Evolutionary conservation across 257 asterid species (phyloP).

Genomic region (Solanum boliviense): DNA sequence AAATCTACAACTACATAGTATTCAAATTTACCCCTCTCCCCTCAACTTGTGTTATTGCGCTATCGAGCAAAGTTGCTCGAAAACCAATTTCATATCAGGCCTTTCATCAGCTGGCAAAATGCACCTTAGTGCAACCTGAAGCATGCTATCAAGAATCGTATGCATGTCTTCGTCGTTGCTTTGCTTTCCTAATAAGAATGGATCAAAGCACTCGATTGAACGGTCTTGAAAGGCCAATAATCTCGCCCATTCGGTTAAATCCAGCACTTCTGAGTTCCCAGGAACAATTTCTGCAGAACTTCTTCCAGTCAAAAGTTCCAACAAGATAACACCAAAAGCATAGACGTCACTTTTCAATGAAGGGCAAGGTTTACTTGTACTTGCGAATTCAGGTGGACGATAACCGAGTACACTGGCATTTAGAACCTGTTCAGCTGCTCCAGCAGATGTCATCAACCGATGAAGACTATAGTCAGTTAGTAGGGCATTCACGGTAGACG

Average conservation of each 20-base stretch:
- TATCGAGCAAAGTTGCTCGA: slow-evolving; percentile 49
- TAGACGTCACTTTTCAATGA: slow-evolving; percentile 81
- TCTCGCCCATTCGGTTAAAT: slow-evolving; percentile 71
- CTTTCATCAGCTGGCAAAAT: slow-evolving; percentile 72
- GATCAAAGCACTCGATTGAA: slow-evolving; percentile 49
- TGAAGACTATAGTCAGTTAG: slow-evolving; percentile 79
- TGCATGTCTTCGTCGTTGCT: slow-evolving; percentile 11
- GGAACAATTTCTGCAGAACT: slow-evolving; percentile 51
- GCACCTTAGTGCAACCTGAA: slow-evolving; percentile 56
- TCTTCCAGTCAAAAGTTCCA: slow-evolving; percentile 67
- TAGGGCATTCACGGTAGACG: slow-evolving; percentile 33
- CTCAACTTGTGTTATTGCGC: not conserved
- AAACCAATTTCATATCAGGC: slow-evolving; percentile 61
- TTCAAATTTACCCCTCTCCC: not conserved
- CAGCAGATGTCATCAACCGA: slow-evolving; percentile 63
- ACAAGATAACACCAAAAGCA: slow-evolving; percentile 61
- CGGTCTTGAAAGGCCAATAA: slow-evolving; percentile 48
- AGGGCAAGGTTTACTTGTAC: slow-evolving; percentile 64
- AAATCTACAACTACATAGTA: not conserved
- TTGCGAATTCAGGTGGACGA: slow-evolving; percentile 81
- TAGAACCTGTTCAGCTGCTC: slow-evolving; percentile 72
- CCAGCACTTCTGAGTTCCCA: slow-evolving; percentile 38
- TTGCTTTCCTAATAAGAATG: slow-evolving; percentile 12
- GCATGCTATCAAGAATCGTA: slow-evolving; percentile 34
- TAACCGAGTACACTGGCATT: slow-evolving; percentile 75